phyloP scores from a whole-genome alignment of 352 stramenopile species.

The Phytophthora podocarpi region DNA sequence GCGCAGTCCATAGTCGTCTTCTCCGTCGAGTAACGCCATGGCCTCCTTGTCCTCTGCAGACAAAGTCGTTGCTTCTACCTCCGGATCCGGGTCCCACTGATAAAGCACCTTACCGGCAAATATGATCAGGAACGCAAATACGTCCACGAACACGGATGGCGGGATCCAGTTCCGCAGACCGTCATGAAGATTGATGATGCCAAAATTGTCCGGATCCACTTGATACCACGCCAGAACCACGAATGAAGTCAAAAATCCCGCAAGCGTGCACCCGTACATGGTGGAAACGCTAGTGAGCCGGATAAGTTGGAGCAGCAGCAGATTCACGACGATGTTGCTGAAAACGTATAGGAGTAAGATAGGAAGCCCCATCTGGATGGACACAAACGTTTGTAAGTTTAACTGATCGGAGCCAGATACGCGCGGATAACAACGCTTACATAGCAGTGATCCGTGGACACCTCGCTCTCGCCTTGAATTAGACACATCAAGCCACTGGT shows the following conservation, averaged over 20 bases:
- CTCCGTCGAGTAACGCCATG: slow-evolving; percentile 70
- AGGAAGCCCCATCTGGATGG: slow-evolving; percentile 64
- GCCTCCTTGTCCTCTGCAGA: slow-evolving; percentile 88
- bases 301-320: slow-evolving; percentile 75
- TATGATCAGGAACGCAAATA: slow-evolving; percentile 71
- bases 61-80: slow-evolving; percentile 79
- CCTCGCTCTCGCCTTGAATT: slow-evolving; percentile 75
- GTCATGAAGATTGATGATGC: slow-evolving; percentile 55
- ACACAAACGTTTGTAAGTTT: not conserved
- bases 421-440: slow-evolving; percentile 35
- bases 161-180: slow-evolving; percentile 77
- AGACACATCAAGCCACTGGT: slow-evolving; percentile 80
- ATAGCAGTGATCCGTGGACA: slow-evolving; percentile 74
- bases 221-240: slow-evolving; percentile 80
- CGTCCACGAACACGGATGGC: slow-evolving; percentile 68
- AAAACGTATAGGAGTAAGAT: slow-evolving; percentile 77
- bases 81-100: slow-evolving; percentile 81
- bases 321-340: slow-evolving; percentile 82
- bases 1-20: slow-evolving; percentile 71
- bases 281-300: slow-evolving; percentile 79
- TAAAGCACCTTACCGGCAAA: slow-evolving; percentile 76
- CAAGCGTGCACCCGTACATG: slow-evolving; percentile 72
- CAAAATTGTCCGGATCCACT: slow-evolving; percentile 70
- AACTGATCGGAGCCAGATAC: not conserved
- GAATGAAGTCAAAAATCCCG: slow-evolving; percentile 81